Evolutionary conservation across 768 basidiomycete genomes (phyloP).

Genomic region (Baorangia bicolor): DNA sequence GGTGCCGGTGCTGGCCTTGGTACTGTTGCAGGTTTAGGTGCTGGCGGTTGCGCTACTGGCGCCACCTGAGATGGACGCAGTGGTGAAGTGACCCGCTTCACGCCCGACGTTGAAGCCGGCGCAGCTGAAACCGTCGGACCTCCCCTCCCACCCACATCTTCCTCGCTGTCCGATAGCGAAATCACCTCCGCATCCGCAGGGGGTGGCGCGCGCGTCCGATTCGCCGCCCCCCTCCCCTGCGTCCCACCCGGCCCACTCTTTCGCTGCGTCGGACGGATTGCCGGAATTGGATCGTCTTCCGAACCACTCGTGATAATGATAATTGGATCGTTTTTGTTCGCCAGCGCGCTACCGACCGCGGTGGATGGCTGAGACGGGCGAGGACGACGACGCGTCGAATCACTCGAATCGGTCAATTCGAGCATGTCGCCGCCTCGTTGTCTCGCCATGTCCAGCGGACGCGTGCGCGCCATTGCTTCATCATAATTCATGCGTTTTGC

Average conservation of each 20-base stretch:
- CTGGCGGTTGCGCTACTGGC: not conserved
- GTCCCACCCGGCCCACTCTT: not conserved
- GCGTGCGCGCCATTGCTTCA: constrained; percentile 2
- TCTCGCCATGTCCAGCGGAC: constrained; percentile 14
- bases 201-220: not conserved
- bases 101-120: not conserved
- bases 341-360: not conserved
- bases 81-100: not conserved
- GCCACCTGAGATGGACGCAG: not conserved
- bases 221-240: not conserved
- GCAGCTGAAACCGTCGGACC: not conserved
- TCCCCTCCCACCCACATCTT: not conserved
- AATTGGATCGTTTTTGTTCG: constrained; percentile 18
- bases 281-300: not conserved
- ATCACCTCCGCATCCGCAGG: constrained; percentile 26
- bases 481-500: constrained; percentile 12
- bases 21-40: not conserved
- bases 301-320: constrained; percentile 29
- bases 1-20: not conserved
- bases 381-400: not conserved
- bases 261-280: not conserved
- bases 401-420: constrained; percentile 29
- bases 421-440: constrained; percentile 3
- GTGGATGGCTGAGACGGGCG: constrained; percentile 4
- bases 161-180: constrained; percentile 30